These are phyloP conservation scores for Cordyceps cateniannulata DNA, from an alignment of 2,329 filamentous ascomycete species.

Conservation along the genomic window DNA sequence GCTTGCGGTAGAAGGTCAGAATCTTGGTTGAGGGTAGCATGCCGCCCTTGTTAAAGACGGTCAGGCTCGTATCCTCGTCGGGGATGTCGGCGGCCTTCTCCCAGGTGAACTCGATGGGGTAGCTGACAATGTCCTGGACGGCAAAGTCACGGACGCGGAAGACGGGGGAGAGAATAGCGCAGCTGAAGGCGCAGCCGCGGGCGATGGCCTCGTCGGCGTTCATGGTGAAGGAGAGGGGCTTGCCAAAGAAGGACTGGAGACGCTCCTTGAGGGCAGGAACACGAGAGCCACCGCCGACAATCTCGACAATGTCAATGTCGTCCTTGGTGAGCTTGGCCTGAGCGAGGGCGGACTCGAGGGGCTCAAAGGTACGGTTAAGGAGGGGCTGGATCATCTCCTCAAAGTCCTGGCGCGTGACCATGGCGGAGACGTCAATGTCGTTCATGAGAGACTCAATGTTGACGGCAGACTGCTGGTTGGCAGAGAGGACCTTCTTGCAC, in stretches of 20 bases:
- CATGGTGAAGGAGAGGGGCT: slow-evolving; percentile 87
- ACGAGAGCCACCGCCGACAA: slow-evolving; percentile 92
- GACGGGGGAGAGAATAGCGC: slow-evolving; percentile 91
- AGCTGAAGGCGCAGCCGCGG: slow-evolving; percentile 93
- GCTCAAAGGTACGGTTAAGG: slow-evolving; percentile 62
- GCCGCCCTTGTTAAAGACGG: slow-evolving; percentile 96
- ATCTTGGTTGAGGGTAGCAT: slow-evolving; percentile 98
- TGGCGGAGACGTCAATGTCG: slow-evolving; percentile 81
- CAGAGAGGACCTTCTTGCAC: slow-evolving; percentile 96
- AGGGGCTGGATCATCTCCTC: slow-evolving; percentile 86
- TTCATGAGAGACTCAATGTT: slow-evolving; percentile 99
- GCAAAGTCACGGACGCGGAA: slow-evolving; percentile 98
- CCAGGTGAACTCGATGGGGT: slow-evolving; percentile 98
- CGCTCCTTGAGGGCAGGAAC: slow-evolving; percentile 87
- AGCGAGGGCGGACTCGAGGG: slow-evolving; percentile 86
- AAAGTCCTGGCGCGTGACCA: slow-evolving; percentile 91
- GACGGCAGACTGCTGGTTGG: slow-evolving; percentile 84
- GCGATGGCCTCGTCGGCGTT: slow-evolving; percentile 98
- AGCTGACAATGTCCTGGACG: slow-evolving; percentile 94
- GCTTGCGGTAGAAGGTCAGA: slow-evolving; percentile 97
- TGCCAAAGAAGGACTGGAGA: slow-evolving; percentile 87
- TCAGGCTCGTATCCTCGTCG: slow-evolving; percentile 94
- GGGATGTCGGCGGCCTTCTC: slow-evolving; percentile 98
- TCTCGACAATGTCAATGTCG: slow-evolving; percentile 88
- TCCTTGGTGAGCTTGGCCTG: slow-evolving; percentile 86